Conservation (phyloP, 176 grass and related monocot species). For the Hyparrhenia diplandra region DNA sequence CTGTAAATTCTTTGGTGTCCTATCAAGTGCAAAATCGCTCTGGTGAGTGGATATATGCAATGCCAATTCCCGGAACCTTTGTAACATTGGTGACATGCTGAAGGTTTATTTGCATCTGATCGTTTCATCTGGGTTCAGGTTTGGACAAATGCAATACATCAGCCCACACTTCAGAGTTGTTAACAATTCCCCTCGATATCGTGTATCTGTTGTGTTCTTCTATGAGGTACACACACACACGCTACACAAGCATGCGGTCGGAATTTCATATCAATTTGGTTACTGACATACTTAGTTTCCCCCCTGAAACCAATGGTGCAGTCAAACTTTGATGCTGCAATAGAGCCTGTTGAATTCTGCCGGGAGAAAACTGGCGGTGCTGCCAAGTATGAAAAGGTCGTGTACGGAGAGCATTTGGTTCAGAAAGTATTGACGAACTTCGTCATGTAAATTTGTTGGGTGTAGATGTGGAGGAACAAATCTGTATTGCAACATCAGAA, state of each 20-base stretch:
- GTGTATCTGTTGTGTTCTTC: conserved; percentile 82
- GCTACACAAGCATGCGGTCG: not conserved
- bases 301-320: conserved; percentile 23
- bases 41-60: conserved; percentile 80
- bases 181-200: conserved; percentile 69
- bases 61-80: conserved; percentile 82
- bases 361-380: conserved; percentile 51
- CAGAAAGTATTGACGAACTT: conserved; percentile 77
- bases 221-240: conserved; percentile 51
- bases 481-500: not conserved
- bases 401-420: conserved; percentile 80
- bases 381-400: conserved; percentile 51
- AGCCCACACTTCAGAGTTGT: conserved; percentile 76
- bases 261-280: not conserved
- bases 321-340: conserved; percentile 72
- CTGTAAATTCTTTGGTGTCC: not conserved
- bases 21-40: conserved; percentile 70
- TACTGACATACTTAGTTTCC: not conserved
- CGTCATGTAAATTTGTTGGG: conserved; percentile 20
- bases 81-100: conserved; percentile 92
- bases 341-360: conserved; percentile 68
- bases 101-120: conserved; percentile 44
- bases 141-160: conserved; percentile 83
- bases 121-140: conserved; percentile 37
- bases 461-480: not conserved